Conservation (phyloP, 163 green algal genomes). For the Scenedesmus sp. region DNA sequence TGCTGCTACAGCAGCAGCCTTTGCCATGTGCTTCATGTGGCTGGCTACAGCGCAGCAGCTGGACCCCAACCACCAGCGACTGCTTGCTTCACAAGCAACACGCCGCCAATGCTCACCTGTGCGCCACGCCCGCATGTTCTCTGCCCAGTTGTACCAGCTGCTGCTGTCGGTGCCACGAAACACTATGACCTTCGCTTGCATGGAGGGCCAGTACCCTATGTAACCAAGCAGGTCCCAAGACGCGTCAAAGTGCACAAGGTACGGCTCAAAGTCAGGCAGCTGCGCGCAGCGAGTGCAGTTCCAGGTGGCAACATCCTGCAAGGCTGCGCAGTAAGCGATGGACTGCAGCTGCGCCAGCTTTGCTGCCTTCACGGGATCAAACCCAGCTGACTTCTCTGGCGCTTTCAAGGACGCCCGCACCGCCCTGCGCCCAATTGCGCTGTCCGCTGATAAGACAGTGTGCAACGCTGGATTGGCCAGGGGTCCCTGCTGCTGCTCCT, state of each 20-base stretch:
- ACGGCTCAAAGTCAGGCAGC: slow-evolving; percentile 55
- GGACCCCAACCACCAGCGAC: no score
- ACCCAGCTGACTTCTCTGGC: slow-evolving; percentile 19
- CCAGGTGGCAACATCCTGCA: slow-evolving; percentile 75
- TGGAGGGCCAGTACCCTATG: slow-evolving; percentile 74
- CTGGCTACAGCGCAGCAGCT: not conserved
- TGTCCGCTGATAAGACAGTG: slow-evolving; percentile 39
- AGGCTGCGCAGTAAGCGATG: slow-evolving; percentile 82
- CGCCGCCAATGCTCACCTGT: slow-evolving; percentile 39
- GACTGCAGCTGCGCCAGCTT: slow-evolving; percentile 74
- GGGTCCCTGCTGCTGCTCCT: slow-evolving; percentile 10
- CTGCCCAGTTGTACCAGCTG: slow-evolving; percentile 87
- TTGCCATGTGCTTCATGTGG: no score
- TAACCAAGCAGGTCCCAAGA: slow-evolving; percentile 87
- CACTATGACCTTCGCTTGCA: slow-evolving; percentile 78
- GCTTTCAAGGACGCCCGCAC: not conserved
- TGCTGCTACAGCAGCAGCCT: no score
- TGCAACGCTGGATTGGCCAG: slow-evolving; percentile 15
- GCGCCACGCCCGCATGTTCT: slow-evolving; percentile 89
- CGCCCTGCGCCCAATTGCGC: not conserved
- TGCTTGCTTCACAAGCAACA: slow-evolving; percentile 50
- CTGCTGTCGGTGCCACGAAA: slow-evolving; percentile 88
- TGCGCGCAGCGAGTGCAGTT: slow-evolving; percentile 83
- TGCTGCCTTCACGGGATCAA: slow-evolving; percentile 68
- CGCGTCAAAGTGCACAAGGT: slow-evolving; percentile 58